Evolutionary conservation across 2,329 filamentous ascomycete species (phyloP), one percentile per base, ranked within the genome.

Genomic region (Talaromyces sp.): DNA sequence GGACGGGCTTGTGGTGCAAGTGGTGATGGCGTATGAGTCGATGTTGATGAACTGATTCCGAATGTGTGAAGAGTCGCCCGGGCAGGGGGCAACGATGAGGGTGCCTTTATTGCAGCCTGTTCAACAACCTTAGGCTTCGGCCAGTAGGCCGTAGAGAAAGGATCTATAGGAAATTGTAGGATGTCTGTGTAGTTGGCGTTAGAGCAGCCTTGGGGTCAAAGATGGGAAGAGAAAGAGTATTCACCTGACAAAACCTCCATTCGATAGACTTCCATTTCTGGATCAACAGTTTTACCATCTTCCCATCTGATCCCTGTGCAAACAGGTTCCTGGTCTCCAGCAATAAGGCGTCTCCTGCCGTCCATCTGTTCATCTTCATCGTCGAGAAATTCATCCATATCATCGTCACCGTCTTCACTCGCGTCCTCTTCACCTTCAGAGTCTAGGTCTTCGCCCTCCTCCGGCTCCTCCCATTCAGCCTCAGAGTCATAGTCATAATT

Each of bases 331-430:
- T 96, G 82, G 67, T 91, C 87, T 33, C 87, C 86, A 35, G 80
- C 84, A 69, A 84, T 79, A 6, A 83, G 75, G 77, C 88, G 75
- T 73, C 84, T 79, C 80, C 84, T 83, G 74, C 81, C 66, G 76
- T 80, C 72, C 76, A 78, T 64, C 78, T 84, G 70, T 7, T 74
- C 70, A 75, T 95, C 91, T 60, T 96, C 91, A 5, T 96, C 91
- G 68, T 96, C 93, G 1, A 97, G 81, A 71, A 97, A 97, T 18
- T 87, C 93, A 3, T 92, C 91, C 87, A 96, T 89, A 64, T 96
- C 92, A 66, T 91, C 89, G 16, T 91, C 89, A n/a, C 86, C 88
- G 11, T 85, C 86, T 4, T 84, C 82, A 61, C 82, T 84, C 60
- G 82, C 81, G 9, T 83, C 80, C 5, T 89, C 86, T 62, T 88